Evolutionary conservation across 73 alveolate genomes (phyloP).

Genomic region (Strombidium stylifer): DNA sequence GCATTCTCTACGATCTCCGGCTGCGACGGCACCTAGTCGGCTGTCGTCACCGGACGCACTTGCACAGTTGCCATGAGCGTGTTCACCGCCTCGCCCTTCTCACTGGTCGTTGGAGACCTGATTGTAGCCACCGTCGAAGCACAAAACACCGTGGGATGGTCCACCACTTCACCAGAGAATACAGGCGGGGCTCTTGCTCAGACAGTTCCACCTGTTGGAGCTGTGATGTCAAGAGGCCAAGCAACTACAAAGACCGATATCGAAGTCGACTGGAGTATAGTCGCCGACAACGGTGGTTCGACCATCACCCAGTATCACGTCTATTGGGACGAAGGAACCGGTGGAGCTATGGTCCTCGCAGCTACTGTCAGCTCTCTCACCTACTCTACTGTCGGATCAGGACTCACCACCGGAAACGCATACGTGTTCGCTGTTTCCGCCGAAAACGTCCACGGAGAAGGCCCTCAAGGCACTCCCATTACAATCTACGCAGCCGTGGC

Average conservation of each 20-base stretch:
- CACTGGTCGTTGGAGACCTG: constrained; percentile 2
- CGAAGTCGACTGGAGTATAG: constrained; percentile 19
- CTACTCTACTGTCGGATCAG: no score
- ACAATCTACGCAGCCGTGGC: no score
- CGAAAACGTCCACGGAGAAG: constrained; percentile 51
- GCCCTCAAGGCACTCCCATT: no score
- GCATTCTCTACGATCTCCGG: not conserved
- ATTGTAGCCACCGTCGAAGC: constrained; percentile 30
- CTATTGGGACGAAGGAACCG: constrained; percentile 1
- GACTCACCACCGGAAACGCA: constrained; percentile 7
- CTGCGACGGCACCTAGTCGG: constrained; percentile 48
- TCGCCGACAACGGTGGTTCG: constrained; percentile 56
- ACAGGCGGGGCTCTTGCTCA: constrained; percentile 17
- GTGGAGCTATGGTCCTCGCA: not conserved
- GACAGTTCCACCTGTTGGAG: constrained; percentile 27
- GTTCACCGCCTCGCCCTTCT: constrained; percentile 17
- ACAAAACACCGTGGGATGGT: constrained; percentile 42
- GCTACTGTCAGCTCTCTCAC: no score
- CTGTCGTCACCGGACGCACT: constrained; percentile 1
- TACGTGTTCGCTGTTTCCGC: constrained; percentile 43
- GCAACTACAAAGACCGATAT: no score
- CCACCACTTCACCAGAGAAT: not conserved
- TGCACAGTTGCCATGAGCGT: constrained; percentile 56
- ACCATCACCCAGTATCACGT: constrained; percentile 11
- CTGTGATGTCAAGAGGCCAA: no score